Conservation (phyloP, 179 eudicot species). For the Heliamphora pulchella region DNA sequence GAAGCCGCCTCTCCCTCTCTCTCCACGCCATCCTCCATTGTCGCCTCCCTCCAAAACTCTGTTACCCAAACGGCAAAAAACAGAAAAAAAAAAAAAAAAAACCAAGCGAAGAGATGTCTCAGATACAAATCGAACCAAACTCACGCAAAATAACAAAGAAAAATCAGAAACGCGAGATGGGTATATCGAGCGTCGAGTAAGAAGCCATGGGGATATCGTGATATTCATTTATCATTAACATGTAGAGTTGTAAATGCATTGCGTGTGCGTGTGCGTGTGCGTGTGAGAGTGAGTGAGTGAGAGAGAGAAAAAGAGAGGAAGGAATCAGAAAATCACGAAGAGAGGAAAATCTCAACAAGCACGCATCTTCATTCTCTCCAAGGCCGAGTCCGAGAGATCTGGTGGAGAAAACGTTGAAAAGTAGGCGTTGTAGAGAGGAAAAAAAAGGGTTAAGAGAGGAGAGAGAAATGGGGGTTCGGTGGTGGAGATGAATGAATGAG, state of each 20-base stretch:
- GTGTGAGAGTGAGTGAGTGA: neutral
- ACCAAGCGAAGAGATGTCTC: too few species aligned
- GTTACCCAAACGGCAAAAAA: too few species aligned
- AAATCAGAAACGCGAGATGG: conserved; percentile 7
- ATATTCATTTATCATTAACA: neutral
- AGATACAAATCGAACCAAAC: too few species aligned
- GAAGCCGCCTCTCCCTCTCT: conserved; percentile 18
- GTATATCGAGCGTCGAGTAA: neutral
- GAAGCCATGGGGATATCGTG: neutral
- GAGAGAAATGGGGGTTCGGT: conserved; percentile 13
- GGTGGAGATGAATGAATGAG: conserved; percentile 10
- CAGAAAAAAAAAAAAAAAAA: too few species aligned
- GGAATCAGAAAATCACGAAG: conserved; percentile 13
- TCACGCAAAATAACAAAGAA: too few species aligned
- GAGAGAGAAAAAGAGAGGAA: conserved; percentile 12
- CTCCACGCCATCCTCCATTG: conserved; percentile 28
- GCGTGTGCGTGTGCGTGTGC: neutral
- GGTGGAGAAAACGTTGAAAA: conserved; percentile 38
- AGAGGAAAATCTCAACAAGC: conserved; percentile 22
- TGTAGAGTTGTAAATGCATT: conserved; percentile 2
- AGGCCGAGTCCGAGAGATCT: conserved; percentile 35
- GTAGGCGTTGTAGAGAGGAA: conserved; percentile 5
- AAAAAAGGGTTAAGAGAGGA: neutral
- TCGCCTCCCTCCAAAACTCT: conserved; percentile 2
- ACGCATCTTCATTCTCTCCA: conserved; percentile 29